Conservation (phyloP, 768 basidiomycete genomes). For the Amanita rubescens region DNA sequence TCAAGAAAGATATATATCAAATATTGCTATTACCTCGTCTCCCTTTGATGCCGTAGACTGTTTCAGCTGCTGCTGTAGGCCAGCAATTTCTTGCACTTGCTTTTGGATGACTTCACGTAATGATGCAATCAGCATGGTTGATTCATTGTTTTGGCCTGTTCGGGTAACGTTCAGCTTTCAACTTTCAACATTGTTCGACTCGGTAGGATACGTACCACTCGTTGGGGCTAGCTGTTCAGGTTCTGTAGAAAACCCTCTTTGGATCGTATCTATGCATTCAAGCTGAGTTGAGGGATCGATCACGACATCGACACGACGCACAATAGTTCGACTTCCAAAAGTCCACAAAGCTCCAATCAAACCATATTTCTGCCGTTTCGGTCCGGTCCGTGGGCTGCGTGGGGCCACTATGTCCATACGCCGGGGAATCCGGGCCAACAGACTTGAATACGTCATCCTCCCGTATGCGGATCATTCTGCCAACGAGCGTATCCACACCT, state of each 20-base stretch:
- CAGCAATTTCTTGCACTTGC: constrained; percentile 76
- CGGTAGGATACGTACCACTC: constrained; percentile 36
- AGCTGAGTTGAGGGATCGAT: not conserved
- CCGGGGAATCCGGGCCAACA: constrained; percentile 79
- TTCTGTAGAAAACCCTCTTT: constrained; percentile 63
- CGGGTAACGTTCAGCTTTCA: constrained; percentile 3
- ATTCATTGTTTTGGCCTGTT: constrained; percentile 64
- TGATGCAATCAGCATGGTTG: constrained; percentile 73
- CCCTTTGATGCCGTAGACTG: constrained; percentile 21
- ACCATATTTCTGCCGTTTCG: constrained; percentile 85
- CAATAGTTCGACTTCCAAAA: constrained; percentile 99
- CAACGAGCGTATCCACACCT: constrained; percentile 82
- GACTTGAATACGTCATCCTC: constrained; percentile 93
- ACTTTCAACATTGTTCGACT: constrained; percentile 1
- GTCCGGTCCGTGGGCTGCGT: constrained; percentile 27
- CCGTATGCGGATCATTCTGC: constrained; percentile 77
- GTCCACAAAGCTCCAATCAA: constrained; percentile 97
- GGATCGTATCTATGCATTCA: constrained; percentile 53
- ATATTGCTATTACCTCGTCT: constrained; percentile 29
- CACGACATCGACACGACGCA: constrained; percentile 28
- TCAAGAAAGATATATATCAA: not conserved
- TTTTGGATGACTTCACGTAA: constrained; percentile 76
- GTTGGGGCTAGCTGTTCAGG: constrained; percentile 58
- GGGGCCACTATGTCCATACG: constrained; percentile 45
- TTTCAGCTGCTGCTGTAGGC: constrained; percentile 54